Percentiles rank a stretch among this genome's conserved stretches.
phyloP scores from a whole-genome alignment of 176 grass and related monocot species.

The Avena sativa region DNA sequence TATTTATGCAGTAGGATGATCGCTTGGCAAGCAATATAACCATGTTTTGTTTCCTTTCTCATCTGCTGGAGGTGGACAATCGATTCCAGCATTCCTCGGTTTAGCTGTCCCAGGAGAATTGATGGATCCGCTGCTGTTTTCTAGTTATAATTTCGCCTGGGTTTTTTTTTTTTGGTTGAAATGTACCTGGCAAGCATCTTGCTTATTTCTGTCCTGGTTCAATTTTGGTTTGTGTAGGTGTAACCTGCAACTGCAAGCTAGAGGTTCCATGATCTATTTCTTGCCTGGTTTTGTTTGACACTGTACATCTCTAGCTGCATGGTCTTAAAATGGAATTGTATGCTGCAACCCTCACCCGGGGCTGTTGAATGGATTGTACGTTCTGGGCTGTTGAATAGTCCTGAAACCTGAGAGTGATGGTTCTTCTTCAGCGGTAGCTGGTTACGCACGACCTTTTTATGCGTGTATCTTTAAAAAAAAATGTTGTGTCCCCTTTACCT shows the following conservation, averaged over 20 bases:
- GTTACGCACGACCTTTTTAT: neutral
- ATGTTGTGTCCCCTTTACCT: neutral
- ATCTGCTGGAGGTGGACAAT: neutral
- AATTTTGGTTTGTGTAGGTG: neutral
- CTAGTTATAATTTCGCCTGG: neutral
- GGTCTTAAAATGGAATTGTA: neutral
- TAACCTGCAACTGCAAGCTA: neutral
- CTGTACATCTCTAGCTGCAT: neutral
- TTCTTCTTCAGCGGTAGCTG: neutral
- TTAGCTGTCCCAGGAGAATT: neutral
- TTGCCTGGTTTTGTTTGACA: neutral
- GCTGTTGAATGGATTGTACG: no score
- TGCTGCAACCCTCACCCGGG: neutral
- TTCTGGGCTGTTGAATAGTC: neutral
- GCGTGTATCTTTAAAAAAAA: neutral
- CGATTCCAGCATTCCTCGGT: neutral
- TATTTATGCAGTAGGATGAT: slow-evolving; percentile 19
- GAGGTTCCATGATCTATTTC: neutral
- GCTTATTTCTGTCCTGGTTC: neutral
- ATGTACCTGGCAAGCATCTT: neutral
- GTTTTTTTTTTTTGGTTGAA: neutral
- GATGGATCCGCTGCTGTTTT: neutral
- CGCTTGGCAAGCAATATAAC: neutral
- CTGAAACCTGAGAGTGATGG: neutral
- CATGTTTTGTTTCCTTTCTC: neutral